A percentile compares a stretch with the other conserved stretches of the same genome.
phyloP scores from a whole-genome alignment of 768 basidiomycete species.

The Leccinum broughii region DNA sequence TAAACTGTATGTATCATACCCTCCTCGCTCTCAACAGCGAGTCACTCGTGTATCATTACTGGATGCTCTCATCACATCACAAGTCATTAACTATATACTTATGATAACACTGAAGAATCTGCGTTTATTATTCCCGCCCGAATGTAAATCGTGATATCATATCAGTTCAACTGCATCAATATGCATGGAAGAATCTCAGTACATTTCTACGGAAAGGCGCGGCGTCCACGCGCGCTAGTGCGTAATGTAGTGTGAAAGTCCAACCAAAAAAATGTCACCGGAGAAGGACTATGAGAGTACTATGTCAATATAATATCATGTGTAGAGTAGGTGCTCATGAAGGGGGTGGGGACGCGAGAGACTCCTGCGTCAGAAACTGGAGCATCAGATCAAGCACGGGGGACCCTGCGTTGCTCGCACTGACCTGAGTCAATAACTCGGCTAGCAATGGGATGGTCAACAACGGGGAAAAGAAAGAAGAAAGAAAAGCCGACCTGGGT shows the following conservation, averaged over 20 bases:
- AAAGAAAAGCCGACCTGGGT: constrained; percentile 51
- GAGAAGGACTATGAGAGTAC: constrained; percentile 19
- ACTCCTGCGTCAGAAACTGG: constrained; percentile 45
- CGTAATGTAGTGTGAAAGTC: constrained; percentile 26
- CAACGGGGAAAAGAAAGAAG: neutral
- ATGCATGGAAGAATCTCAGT: constrained; percentile 11
- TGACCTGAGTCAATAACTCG: constrained; percentile 64
- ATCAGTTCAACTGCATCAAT: constrained; percentile 10
- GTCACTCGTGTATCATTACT: constrained; percentile 26
- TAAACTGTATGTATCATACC: constrained; percentile 4
- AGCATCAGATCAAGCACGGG: constrained; percentile 31
- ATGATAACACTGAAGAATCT: constrained; percentile 22
- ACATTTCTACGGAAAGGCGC: constrained; percentile 13
- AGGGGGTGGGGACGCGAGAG: constrained; percentile 70
- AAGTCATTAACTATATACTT: constrained; percentile 29
- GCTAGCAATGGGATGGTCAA: constrained; percentile 31
- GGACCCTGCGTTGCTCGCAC: constrained; percentile 17
- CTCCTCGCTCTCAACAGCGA: constrained; percentile 43
- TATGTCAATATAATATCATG: constrained; percentile 23
- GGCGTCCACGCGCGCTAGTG: constrained; percentile 19
- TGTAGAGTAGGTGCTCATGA: constrained; percentile 39
- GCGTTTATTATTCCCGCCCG: neutral
- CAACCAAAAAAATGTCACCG: constrained; percentile 12
- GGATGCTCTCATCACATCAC: constrained; percentile 20
- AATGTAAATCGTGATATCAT: constrained; percentile 23